Conservation (phyloP, 2,329 filamentous ascomycete species). For the Cytospora chrysosperma region DNA sequence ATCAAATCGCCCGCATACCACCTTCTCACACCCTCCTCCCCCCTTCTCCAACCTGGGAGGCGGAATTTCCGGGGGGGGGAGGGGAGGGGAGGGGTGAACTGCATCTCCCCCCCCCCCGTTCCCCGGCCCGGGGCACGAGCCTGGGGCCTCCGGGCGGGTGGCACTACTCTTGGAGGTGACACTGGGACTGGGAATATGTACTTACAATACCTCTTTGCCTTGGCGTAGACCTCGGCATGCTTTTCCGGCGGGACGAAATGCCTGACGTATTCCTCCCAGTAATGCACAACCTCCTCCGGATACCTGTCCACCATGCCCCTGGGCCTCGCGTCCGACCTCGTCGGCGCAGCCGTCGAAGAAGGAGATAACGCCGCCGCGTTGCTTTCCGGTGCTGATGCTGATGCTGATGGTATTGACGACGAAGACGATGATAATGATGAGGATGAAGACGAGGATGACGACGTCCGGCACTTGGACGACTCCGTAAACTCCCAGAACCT, state of each 20-base stretch:
- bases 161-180: background rate
- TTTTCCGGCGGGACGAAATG: slow-evolving; percentile 15
- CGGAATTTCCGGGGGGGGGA: too few species aligned
- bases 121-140: too few species aligned
- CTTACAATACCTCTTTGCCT: slow-evolving; percentile 19
- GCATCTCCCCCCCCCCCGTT: too few species aligned
- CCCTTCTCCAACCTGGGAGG: background rate
- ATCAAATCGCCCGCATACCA: background rate
- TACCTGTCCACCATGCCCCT: slow-evolving; percentile 23
- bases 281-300: slow-evolving; percentile 22
- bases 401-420: background rate
- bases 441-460: background rate
- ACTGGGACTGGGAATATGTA: background rate
- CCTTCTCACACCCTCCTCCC: background rate
- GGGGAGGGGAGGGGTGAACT: too few species aligned
- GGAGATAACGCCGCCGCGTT: background rate
- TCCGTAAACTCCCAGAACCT: slow-evolving; percentile 21
- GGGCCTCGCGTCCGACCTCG: slow-evolving; percentile 6
- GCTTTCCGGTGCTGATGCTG: background rate
- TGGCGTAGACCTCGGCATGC: slow-evolving; percentile 16
- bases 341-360: background rate
- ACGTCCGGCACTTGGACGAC: slow-evolving; percentile 18
- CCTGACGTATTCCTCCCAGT: slow-evolving; percentile 24
- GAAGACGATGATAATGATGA: background rate
- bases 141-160: too few species aligned